Conservation (phyloP, 2,329 filamentous ascomycete species). For the Periconia digitata region DNA sequence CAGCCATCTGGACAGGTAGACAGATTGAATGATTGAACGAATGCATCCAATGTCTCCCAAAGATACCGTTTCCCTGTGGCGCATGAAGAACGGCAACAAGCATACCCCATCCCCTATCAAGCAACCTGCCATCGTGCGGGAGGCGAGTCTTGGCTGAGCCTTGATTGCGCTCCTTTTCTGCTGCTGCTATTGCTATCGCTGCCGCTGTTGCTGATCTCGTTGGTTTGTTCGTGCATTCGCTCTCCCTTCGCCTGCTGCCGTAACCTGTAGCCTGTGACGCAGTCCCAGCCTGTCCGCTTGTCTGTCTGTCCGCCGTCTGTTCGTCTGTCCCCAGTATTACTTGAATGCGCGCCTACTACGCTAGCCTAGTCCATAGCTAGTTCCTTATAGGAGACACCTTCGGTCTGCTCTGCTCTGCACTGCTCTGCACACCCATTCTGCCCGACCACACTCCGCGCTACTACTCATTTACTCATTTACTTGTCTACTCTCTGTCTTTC, state of each 20-base stretch:
- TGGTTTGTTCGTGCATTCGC: too few relatives aligned
- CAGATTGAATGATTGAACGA: neutral
- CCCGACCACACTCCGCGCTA: constrained; percentile 7
- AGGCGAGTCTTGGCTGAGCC: constrained; percentile 4
- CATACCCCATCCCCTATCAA: neutral
- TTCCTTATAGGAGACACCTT: constrained; percentile 9
- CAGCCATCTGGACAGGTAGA: too few relatives aligned
- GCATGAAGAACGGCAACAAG: neutral
- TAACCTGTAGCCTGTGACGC: constrained; percentile 9
- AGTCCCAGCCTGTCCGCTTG: neutral
- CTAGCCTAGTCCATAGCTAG: neutral
- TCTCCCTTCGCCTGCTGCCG: constrained; percentile 9
- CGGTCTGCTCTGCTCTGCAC: neutral
- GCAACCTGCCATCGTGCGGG: neutral
- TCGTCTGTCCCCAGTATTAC: constrained; percentile 1
- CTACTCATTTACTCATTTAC: too few relatives aligned
- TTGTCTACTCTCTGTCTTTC: too few relatives aligned
- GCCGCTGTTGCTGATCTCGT: too few relatives aligned
- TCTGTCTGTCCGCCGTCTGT: constrained; percentile 7
- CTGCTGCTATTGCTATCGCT: too few relatives aligned
- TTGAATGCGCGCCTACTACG: too few relatives aligned
- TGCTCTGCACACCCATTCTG: too few relatives aligned
- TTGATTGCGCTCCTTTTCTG: constrained; percentile 19
- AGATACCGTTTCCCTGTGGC: neutral
- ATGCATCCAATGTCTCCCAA: neutral